phyloP scores from a whole-genome alignment of 257 asterid species.

The Petrea volubilis region DNA sequence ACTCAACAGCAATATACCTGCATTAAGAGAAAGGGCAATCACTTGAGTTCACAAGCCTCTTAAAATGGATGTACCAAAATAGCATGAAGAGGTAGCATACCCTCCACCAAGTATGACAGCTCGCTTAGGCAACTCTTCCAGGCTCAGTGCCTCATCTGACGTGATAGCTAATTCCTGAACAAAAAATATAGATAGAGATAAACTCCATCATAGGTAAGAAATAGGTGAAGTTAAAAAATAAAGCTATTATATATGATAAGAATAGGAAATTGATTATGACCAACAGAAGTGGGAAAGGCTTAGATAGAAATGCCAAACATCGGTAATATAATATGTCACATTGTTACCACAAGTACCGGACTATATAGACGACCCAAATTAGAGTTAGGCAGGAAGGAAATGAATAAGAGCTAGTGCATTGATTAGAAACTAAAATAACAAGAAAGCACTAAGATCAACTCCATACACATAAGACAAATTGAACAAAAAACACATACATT shows the following conservation, averaged over 20 bases:
- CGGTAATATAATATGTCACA: not conserved
- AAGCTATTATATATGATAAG: not conserved
- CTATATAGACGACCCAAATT: not conserved
- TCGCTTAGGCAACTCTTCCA: constrained; percentile 93
- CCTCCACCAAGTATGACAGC: constrained; percentile 93
- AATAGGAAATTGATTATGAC: not conserved
- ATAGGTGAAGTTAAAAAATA: not conserved
- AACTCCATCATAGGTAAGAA: not conserved
- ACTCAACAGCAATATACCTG: constrained; percentile 99
- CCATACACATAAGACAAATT: not conserved
- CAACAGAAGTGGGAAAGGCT: not conserved
- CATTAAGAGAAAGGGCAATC: constrained; percentile 14
- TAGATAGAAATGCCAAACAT: not conserved
- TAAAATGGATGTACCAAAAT: constrained; percentile 7
- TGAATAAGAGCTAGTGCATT: not conserved
- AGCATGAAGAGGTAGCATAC: constrained; percentile 38
- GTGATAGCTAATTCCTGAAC: constrained; percentile 90
- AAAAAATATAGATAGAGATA: constrained; percentile 16
- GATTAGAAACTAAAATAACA: not conserved
- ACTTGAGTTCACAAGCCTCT: constrained; percentile 18
- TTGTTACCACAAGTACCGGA: not conserved
- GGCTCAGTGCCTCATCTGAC: constrained; percentile 98
- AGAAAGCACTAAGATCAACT: constrained; percentile 4
- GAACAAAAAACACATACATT: constrained; percentile 45
- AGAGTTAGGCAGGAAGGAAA: not conserved